A percentile compares a stretch with the other conserved stretches of the same genome.
phyloP scores from a whole-genome alignment of 352 stramenopile species.

The Phytophthora pini region DNA sequence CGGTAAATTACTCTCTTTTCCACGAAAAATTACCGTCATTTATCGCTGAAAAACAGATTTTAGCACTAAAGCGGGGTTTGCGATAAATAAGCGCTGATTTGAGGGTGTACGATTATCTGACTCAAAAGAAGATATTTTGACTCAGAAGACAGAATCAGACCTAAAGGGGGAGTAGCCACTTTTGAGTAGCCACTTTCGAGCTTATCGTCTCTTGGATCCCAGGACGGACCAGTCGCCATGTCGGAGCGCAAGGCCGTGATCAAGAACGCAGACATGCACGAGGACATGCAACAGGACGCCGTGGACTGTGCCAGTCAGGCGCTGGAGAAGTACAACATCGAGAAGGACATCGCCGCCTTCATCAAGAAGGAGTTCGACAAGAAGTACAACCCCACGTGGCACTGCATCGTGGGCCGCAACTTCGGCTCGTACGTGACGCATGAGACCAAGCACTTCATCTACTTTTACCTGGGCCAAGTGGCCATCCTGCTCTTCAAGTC shows the following conservation, averaged over 20 bases:
- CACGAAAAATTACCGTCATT: too few relatives aligned
- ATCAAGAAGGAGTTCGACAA: constrained; percentile 96
- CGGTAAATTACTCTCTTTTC: too few relatives aligned
- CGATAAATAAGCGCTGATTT: too few relatives aligned
- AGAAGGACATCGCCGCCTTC: constrained; percentile 95
- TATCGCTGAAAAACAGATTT: too few relatives aligned
- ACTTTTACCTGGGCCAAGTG: constrained; percentile 96
- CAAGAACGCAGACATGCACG: constrained; percentile 99
- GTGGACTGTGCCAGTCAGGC: constrained; percentile 98
- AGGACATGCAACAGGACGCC: constrained; percentile 99
- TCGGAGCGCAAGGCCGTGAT: constrained; percentile 98
- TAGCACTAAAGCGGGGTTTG: too few relatives aligned
- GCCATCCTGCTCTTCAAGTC: constrained; percentile 96
- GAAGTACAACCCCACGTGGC: constrained; percentile 94
- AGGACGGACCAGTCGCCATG: constrained; percentile 45
- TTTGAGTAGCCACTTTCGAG: too few relatives aligned
- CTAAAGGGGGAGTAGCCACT: too few relatives aligned
- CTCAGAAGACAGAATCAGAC: too few relatives aligned
- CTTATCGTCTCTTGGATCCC: too few relatives aligned
- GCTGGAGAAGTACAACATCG: constrained; percentile 99
- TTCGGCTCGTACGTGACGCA: constrained; percentile 95
- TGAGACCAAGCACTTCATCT: constrained; percentile 95
- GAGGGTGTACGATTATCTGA: too few relatives aligned
- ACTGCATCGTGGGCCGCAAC: constrained; percentile 96
- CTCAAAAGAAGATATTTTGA: too few relatives aligned